Evolutionary conservation across 176 grass and related monocot genomes (phyloP).

Genomic region (Carex cristatella): DNA sequence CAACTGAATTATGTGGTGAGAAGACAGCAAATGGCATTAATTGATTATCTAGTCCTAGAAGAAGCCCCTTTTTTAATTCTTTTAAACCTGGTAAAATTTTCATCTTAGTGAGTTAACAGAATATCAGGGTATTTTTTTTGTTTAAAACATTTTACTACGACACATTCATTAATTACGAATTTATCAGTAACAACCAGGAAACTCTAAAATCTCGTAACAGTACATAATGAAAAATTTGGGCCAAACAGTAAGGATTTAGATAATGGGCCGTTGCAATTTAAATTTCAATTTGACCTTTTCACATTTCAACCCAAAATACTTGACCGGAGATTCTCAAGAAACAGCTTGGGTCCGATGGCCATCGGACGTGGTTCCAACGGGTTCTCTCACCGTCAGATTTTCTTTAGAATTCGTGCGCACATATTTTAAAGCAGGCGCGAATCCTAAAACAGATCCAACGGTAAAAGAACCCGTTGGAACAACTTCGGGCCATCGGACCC

Average conservation of each 20-base stretch:
- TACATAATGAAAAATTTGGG: neutral
- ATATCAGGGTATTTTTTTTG: neutral
- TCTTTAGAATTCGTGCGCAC: too few species aligned
- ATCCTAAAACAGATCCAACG: too few species aligned
- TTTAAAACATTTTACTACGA: neutral
- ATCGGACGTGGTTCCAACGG: too few species aligned
- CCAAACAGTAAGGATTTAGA: neutral
- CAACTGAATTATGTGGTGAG: neutral
- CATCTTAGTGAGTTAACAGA: neutral
- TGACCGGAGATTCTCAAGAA: too few species aligned
- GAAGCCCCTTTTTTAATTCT: neutral
- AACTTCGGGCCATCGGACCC: too few species aligned
- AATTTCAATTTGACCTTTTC: neutral
- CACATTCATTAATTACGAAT: too few species aligned
- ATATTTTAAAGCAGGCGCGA: too few species aligned
- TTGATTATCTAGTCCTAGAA: neutral
- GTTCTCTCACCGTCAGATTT: too few species aligned
- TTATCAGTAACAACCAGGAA: too few species aligned
- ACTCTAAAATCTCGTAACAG: too few species aligned
- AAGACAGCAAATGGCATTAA: neutral
- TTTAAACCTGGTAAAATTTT: neutral
- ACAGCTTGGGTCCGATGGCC: too few species aligned
- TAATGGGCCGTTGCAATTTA: neutral
- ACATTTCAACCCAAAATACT: neutral
- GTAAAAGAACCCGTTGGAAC: too few species aligned